These are phyloP conservation scores for Diplosphaera chodatii DNA, from an alignment of 139 green algal species.

Conservation along the genomic window DNA sequence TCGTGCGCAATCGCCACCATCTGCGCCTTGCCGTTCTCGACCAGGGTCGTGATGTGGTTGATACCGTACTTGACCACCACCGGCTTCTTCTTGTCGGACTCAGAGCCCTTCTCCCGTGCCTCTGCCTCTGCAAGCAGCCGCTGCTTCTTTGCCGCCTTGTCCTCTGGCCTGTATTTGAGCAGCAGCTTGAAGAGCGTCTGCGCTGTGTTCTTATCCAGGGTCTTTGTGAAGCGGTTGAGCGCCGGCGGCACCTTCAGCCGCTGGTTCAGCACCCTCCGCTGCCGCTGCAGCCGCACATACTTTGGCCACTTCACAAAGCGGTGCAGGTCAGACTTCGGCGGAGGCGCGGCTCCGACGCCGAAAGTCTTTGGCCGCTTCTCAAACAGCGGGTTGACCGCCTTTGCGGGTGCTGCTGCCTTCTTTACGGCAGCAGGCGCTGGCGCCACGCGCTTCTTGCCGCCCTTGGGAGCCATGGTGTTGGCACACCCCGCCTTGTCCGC, in stretches of 20 bases:
- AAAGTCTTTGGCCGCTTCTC: conserved; percentile 92
- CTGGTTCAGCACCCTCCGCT: conserved; percentile 90
- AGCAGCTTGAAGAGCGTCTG: conserved; percentile 95
- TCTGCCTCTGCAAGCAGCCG: conserved; percentile 79
- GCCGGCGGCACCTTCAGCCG: conserved; percentile 85
- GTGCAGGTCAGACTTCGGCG: conserved; percentile 87
- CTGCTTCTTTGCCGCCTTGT: conserved; percentile 94
- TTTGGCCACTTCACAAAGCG: conserved; percentile 99
- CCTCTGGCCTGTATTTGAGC: conserved; percentile 95
- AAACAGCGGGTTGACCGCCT: conserved; percentile 88
- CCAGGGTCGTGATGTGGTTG: conserved; percentile 97
- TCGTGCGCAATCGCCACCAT: conserved; percentile 98
- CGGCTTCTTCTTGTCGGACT: conserved; percentile 86
- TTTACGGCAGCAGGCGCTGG: conserved; percentile 54
- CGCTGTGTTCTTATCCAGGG: conserved; percentile 86
- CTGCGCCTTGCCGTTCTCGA: conserved; percentile 92
- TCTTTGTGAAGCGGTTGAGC: conserved; percentile 82
- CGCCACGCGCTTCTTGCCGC: conserved; percentile 76
- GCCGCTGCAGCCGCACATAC: conserved; percentile 98
- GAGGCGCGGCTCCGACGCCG: conserved; percentile 79
- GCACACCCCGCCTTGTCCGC: no score
- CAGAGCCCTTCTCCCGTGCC: conserved; percentile 11
- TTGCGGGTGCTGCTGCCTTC: conserved; percentile 63
- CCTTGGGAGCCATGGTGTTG: conserved; percentile 22
- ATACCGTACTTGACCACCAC: conserved; percentile 99